phyloP scores from a whole-genome alignment of 1,284 basidiomycete genomes.

The Kalmanozyma brasiliensis region DNA sequence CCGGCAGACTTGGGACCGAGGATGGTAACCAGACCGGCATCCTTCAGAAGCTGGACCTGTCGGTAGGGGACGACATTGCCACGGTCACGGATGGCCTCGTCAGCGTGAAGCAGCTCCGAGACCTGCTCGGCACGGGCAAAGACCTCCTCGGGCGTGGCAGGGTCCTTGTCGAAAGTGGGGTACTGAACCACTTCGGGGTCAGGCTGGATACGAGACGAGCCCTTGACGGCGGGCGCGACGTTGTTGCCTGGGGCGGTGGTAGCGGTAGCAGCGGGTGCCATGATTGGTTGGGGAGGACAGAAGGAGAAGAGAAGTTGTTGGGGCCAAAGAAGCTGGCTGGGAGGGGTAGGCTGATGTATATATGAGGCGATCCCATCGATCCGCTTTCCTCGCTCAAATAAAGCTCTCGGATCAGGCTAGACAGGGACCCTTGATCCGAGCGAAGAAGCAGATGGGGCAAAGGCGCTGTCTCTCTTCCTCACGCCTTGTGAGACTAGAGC shows the following conservation, averaged over 20 bases:
- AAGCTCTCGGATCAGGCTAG: neutral
- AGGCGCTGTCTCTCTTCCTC: neutral
- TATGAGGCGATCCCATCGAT: neutral
- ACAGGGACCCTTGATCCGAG: neutral
- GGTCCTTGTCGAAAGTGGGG: conserved; percentile 52
- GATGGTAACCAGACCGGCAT: conserved; percentile 63
- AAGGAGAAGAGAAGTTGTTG: no score
- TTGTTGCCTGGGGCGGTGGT: conserved; percentile 15
- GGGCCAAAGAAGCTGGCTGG: neutral
- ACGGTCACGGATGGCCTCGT: conserved; percentile 63
- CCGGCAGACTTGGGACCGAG: conserved; percentile 60
- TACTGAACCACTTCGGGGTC: conserved; percentile 61
- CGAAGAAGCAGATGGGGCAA: conserved; percentile 2
- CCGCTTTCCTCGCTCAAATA: no score
- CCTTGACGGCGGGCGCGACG: conserved; percentile 20
- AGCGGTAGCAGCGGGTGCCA: conserved; percentile 51
- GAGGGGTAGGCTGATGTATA: neutral
- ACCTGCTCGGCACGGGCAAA: conserved; percentile 62
- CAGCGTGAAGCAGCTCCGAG: conserved; percentile 56
- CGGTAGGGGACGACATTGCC: conserved; percentile 65
- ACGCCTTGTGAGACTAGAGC: neutral
- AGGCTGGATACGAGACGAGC: conserved; percentile 53
- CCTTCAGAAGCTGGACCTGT: conserved; percentile 66
- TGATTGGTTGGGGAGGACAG: no score
- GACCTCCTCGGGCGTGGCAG: conserved; percentile 55